A percentile compares a stretch with the other conserved stretches of the same genome.
Conservation (phyloP, 1,284 basidiomycete species). For the Irpex sp. region DNA sequence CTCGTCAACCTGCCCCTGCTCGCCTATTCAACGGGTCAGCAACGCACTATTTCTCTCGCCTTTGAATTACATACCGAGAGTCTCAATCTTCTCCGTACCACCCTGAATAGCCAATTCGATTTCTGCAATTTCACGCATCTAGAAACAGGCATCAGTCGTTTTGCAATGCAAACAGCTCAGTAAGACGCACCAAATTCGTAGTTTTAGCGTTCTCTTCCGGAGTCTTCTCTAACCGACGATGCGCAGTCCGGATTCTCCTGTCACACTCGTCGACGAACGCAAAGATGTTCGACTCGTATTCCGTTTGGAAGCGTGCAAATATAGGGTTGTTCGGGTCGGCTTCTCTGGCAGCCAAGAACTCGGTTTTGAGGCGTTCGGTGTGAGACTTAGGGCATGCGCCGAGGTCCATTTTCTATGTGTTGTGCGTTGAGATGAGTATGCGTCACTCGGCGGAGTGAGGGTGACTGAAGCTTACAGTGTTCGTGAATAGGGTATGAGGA, state of each 20-base stretch:
- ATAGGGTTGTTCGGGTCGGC: conserved; percentile 72
- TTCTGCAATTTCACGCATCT: conserved; percentile 99
- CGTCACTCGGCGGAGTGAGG: background rate
- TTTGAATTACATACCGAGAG: conserved; percentile 54
- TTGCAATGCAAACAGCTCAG: background rate
- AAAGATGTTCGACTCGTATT: conserved; percentile 94
- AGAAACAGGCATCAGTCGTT: background rate
- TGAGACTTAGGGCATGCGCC: conserved; percentile 98
- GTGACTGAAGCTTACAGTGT: conserved; percentile 73
- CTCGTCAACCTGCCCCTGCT: conserved; percentile 97
- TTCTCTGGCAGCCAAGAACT: conserved; percentile 78
- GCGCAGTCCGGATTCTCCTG: conserved; percentile 89
- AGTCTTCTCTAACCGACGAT: conserved; percentile 95
- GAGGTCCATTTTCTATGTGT: conserved; percentile 94
- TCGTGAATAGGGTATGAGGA: conserved; percentile 96
- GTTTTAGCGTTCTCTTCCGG: conserved; percentile 99
- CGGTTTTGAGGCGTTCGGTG: conserved; percentile 89
- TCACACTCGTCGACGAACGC: conserved; percentile 98
- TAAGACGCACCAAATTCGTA: conserved; percentile 73
- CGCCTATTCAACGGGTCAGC: conserved; percentile 46
- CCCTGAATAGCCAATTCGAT: conserved; percentile 98
- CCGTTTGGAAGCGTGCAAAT: conserved; percentile 82
- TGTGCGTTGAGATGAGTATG: conserved; percentile 1
- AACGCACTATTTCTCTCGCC: background rate
- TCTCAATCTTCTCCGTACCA: conserved; percentile 97